Base-by-base conservation (phyloP, 179 eudicot genomes). In the Nepenthes alata region DNA sequence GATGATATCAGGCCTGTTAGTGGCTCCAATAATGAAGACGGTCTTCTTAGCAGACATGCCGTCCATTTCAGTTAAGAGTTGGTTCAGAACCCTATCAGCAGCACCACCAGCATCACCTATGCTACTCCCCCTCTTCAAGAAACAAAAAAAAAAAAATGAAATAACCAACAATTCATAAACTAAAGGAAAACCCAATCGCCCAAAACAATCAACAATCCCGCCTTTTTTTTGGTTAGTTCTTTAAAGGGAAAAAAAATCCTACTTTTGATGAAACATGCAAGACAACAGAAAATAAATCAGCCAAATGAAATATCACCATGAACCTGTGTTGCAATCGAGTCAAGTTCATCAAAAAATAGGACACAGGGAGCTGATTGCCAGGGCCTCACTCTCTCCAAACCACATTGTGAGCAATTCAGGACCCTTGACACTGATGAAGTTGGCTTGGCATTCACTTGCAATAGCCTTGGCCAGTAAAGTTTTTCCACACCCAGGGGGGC, bases 351-450 rank as follows among this genome's bases (percentile, higher is more conserved):
- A 74, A 87, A 87, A 70, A 87, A 87, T 15, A 87, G 72, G 36
- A 87, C 95, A 67, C 95, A 87, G 25, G 95, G 95, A 66, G 95
- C 95, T 64, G 95, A 79, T 61, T 67, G 75, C 9, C 95, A 79
- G 49, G 95, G 95, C 95, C 68, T 87, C 95, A 66, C 91, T 85
- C 70, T 87, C 95, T 41, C 95, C 95, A 66, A 87, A 87, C 95
- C 95, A 87, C 95, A 87, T 87, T 9, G 95, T 87, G 45, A 87
- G 82, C 77, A 87, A 61, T 66, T 87, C 91, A 13, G 95, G 95
- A 53, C 95, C 95, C 59, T 87, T 87, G 60, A 87, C 61, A 68
- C 95, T 85, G 50, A 87, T 87, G 67, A 87, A 87, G 73, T 87
- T 87, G 0, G 95, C 95, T 67, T 87, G 91, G 48, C 95, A 87